A percentile compares a stretch with the other conserved stretches of the same genome.
Conservation (phyloP, 2,329 filamentous ascomycete species). For the Colletotrichum tofieldiae region DNA sequence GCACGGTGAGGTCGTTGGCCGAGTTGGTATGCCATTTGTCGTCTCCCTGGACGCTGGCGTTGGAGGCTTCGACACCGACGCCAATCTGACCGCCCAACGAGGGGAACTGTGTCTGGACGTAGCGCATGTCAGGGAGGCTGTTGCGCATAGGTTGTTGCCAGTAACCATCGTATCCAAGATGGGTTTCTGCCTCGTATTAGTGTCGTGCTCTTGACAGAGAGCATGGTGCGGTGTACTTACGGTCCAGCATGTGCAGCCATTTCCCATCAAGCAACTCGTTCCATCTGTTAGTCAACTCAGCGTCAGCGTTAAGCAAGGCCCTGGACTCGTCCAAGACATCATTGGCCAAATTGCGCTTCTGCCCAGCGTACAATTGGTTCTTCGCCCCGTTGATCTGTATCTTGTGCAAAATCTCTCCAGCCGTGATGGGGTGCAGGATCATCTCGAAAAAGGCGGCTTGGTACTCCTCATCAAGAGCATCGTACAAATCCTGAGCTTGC, state of each 20-base stretch:
- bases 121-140: slow-evolving; percentile 72
- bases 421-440: slow-evolving; percentile 69
- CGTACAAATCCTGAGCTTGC: slow-evolving; percentile 70
- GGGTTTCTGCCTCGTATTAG: slow-evolving; percentile 58
- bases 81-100: slow-evolving; percentile 75
- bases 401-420: slow-evolving; percentile 67
- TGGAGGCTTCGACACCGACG: slow-evolving; percentile 75
- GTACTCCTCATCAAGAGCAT: slow-evolving; percentile 63
- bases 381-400: slow-evolving; percentile 62
- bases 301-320: slow-evolving; percentile 70
- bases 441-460: slow-evolving; percentile 74
- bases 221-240: slow-evolving; percentile 50
- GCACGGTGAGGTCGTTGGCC: slow-evolving; percentile 67
- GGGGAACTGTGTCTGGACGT: slow-evolving; percentile 71
- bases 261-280: slow-evolving; percentile 73
- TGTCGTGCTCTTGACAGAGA: not conserved
- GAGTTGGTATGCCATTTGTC: slow-evolving; percentile 62
- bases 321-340: slow-evolving; percentile 67
- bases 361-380: slow-evolving; percentile 62
- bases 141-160: slow-evolving; percentile 84
- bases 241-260: slow-evolving; percentile 75
- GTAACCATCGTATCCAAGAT: slow-evolving; percentile 68
- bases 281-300: slow-evolving; percentile 69
- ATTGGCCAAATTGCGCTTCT: slow-evolving; percentile 65
- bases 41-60: slow-evolving; percentile 78